phyloP scores from a whole-genome alignment of 306 rosid species.

The Dalbergia oliveri region DNA sequence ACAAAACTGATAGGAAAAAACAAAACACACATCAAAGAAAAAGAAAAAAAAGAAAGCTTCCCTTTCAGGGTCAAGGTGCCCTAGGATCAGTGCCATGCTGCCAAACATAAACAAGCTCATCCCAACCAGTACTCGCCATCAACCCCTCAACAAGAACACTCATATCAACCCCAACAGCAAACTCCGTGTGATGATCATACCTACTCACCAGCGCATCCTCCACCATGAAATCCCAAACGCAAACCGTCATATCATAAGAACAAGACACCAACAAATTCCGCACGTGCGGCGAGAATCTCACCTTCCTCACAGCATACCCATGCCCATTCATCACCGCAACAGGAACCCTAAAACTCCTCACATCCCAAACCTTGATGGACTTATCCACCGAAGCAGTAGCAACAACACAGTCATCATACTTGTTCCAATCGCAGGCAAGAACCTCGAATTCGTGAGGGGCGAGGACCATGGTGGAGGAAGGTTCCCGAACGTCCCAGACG shows the following conservation, averaged over 20 bases:
- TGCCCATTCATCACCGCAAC: slow-evolving; percentile 82
- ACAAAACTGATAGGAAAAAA: too few relatives aligned
- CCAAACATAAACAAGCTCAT: slow-evolving; percentile 93
- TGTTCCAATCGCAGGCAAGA: slow-evolving; percentile 85
- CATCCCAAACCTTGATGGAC: slow-evolving; percentile 89
- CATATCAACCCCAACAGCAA: slow-evolving; percentile 93
- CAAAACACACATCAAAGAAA: background rate
- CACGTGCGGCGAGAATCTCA: slow-evolving; percentile 83
- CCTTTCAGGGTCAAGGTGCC: slow-evolving; percentile 60
- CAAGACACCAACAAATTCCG: slow-evolving; percentile 74
- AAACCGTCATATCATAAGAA: slow-evolving; percentile 93
- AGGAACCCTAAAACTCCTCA: slow-evolving; percentile 68
- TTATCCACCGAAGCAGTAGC: slow-evolving; percentile 90
- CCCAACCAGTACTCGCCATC: slow-evolving; percentile 95
- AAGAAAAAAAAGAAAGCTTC: slow-evolving; percentile 36
- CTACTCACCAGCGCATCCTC: slow-evolving; percentile 90
- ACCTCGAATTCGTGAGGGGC: slow-evolving; percentile 84
- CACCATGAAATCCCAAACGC: slow-evolving; percentile 88
- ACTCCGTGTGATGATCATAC: slow-evolving; percentile 89
- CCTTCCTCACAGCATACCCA: slow-evolving; percentile 78
- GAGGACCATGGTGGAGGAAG: slow-evolving; percentile 80
- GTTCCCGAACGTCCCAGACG: slow-evolving; percentile 93
- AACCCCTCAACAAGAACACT: slow-evolving; percentile 94
- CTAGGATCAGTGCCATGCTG: slow-evolving; percentile 92
- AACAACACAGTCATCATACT: slow-evolving; percentile 84